Conservation (phyloP, 2,329 filamentous ascomycete genomes). For the Lecanicillium sp. region DNA sequence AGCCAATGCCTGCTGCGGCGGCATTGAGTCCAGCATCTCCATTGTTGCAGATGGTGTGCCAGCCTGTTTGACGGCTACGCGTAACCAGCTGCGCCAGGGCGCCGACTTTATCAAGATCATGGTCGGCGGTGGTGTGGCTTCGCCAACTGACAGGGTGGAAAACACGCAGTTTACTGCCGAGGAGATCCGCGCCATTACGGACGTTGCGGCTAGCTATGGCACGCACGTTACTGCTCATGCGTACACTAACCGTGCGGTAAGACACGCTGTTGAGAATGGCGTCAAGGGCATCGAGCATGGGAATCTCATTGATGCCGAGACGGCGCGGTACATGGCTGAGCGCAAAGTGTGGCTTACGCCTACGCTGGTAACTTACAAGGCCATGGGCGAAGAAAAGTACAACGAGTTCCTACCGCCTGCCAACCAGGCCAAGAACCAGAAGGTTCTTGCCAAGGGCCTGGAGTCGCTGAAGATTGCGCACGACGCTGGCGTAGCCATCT, state of each 20-base stretch:
- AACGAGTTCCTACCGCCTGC: slow-evolving; percentile 33
- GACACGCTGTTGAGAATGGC: slow-evolving; percentile 45
- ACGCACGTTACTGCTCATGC: slow-evolving; percentile 51
- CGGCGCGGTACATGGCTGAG: slow-evolving; percentile 40
- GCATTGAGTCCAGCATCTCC: slow-evolving; percentile 27
- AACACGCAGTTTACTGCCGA: slow-evolving; percentile 47
- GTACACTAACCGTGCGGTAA: slow-evolving; percentile 46
- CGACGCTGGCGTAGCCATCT: slow-evolving; percentile 45
- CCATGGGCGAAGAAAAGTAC: slow-evolving; percentile 36
- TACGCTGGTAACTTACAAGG: slow-evolving; percentile 43
- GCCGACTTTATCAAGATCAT: slow-evolving; percentile 57
- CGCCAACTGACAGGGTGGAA: slow-evolving; percentile 44
- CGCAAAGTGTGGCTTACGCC: slow-evolving; percentile 42
- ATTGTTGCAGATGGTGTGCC: slow-evolving; percentile 45
- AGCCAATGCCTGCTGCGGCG: slow-evolving; percentile 37
- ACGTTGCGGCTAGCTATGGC: slow-evolving; percentile 36
- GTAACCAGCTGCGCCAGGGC: slow-evolving; percentile 46
- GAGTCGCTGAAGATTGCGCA: slow-evolving; percentile 37
- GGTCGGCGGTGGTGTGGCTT: slow-evolving; percentile 47
- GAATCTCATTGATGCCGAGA: slow-evolving; percentile 32
- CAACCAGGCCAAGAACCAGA: slow-evolving; percentile 39
- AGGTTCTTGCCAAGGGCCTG: slow-evolving; percentile 39
- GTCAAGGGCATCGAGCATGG: slow-evolving; percentile 43
- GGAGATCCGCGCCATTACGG: slow-evolving; percentile 46
- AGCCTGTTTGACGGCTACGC: slow-evolving; percentile 40